Conservation (phyloP, 1,139 yeast genomes). For the Debaryomyces psychrophilus region DNA sequence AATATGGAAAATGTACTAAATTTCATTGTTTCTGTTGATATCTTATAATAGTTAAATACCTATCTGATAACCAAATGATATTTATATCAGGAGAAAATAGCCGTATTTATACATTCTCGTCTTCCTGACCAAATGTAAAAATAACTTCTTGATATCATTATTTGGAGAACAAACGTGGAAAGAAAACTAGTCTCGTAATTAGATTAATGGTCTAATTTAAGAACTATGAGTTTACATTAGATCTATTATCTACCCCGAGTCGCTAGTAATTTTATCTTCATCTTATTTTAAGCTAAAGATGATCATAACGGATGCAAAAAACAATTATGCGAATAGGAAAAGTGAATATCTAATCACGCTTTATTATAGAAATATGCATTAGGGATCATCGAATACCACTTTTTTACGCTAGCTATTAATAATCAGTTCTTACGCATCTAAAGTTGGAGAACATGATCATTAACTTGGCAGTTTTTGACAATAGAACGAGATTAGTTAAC, state of each 20-base stretch:
- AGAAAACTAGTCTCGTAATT: no score
- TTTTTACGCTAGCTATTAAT: not conserved
- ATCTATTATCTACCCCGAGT: not conserved
- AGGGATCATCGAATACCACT: not conserved
- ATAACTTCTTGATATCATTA: not conserved
- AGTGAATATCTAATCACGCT: conserved; percentile 1
- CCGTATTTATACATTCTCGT: not conserved
- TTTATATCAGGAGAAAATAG: not conserved
- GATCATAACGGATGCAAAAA: conserved; percentile 3
- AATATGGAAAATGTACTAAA: conserved; percentile 1
- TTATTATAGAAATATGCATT: conserved; percentile 5
- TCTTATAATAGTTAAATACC: not conserved
- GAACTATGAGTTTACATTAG: not conserved
- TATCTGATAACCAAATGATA: not conserved
- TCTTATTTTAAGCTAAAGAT: not conserved
- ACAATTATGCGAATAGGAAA: not conserved
- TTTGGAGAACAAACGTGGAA: not conserved
- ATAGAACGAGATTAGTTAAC: no score
- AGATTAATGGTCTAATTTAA: not conserved
- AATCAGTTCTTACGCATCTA: not conserved
- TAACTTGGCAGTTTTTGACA: no score
- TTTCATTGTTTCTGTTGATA: conserved; percentile 1
- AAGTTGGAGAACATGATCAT: not conserved
- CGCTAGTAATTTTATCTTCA: not conserved
- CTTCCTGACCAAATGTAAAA: not conserved